Base-by-base conservation (phyloP, 2,329 filamentous ascomycete genomes). In the Hymenoscyphus linearis region DNA sequence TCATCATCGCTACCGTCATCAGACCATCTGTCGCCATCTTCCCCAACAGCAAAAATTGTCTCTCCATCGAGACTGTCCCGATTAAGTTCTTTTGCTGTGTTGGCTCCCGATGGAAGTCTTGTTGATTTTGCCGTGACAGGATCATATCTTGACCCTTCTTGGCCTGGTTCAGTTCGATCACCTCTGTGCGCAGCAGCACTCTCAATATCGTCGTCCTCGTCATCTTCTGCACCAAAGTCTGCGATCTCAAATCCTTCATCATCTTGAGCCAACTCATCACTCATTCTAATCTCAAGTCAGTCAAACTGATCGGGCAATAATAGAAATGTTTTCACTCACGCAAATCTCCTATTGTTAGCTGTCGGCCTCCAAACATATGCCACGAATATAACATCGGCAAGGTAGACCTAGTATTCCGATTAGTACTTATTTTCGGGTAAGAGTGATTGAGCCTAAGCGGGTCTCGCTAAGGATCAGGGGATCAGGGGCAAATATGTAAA, bases 161-260 rank as follows among this genome's bases (percentile, higher is more conserved):
- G 70, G 16, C 70, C 69, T 26, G 63, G 58, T 44, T 69, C 73
- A 57, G 79, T 83, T 53, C 81, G 73, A 6, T 79, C 73, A 13
- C 79, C 79, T 71, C 85, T 82, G 53, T 70, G 66, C 34, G 69
- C 71, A 55, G 61, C 73, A 58, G 65, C 65, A 72, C 62, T 75
- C 67, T 55, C 77, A 74, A 60, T 47, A 59, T 85, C 83, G 68
- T 86, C 84, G 61, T 88, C 84, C 68, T 89, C 87, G 0, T 82
- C 85, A 67, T 76, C 75, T 25, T 86, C 86, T 2, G 84, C 90
- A 57, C 91, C 91, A 64, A 99, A 89, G 60, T 95, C 95, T 55
- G 90, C 90, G 73, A 99, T 96, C 73, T 98, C 95, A 74, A 99
- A 99, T 53, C 95, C 95, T 72, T 98, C 93, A 69, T 99, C 95